phyloP scores from a whole-genome alignment of 2,329 filamentous ascomycete species.

The Helotiales sp. region DNA sequence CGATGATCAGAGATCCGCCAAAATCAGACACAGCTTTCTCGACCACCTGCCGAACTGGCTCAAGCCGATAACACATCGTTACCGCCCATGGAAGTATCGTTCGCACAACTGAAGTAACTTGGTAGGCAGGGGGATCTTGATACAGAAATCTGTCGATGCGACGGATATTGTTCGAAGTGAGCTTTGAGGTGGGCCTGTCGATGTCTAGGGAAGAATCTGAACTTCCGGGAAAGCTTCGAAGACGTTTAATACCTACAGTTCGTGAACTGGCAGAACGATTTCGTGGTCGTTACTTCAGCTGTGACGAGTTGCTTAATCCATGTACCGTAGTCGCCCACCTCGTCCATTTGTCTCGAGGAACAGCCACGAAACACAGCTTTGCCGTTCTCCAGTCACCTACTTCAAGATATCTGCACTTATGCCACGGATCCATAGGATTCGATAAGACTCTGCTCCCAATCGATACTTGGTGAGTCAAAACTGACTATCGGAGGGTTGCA shows the following conservation, averaged over 20 bases:
- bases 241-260: background rate
- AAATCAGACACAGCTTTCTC: background rate
- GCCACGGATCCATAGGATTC: background rate
- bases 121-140: background rate
- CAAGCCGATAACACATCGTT: background rate
- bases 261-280: slow-evolving; percentile 3
- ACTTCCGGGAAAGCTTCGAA: background rate
- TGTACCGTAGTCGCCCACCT: background rate
- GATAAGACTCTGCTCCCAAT: slow-evolving; percentile 5
- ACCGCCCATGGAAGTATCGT: background rate
- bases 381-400: background rate
- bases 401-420: slow-evolving; percentile 2
- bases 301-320: background rate
- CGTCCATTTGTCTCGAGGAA: background rate
- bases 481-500: background rate
- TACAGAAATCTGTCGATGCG: background rate
- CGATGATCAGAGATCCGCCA: background rate
- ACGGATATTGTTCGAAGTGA: background rate
- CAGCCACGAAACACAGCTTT: background rate
- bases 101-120: background rate
- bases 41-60: background rate
- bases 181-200: background rate
- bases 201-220: background rate
- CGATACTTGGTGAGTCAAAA: background rate
- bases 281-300: background rate